phyloP scores from a whole-genome alignment of 176 grass and related monocot genomes.

The Aegilops umbellulata region DNA sequence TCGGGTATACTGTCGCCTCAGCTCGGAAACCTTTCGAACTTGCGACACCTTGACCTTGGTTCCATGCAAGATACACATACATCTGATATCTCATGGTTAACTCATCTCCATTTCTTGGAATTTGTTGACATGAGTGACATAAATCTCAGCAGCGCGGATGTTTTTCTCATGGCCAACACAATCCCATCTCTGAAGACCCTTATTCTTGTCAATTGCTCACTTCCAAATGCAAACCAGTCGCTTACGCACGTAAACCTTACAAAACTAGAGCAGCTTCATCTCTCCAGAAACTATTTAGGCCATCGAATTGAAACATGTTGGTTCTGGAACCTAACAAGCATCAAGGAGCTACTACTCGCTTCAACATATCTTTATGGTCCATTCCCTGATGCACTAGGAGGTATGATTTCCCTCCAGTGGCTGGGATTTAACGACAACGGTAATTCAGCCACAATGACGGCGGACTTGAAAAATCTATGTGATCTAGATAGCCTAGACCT shows the following conservation, averaged over 20 bases:
- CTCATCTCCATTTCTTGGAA: neutral
- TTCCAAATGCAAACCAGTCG: neutral
- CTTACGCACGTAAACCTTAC: neutral
- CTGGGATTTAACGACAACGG: fast-evolving
- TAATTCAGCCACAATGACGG: neutral
- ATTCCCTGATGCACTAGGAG: neutral
- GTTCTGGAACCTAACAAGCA: neutral
- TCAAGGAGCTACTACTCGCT: fast-evolving
- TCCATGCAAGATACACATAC: too few relatives aligned
- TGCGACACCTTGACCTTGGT: neutral
- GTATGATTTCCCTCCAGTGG: fast-evolving
- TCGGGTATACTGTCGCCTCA: neutral
- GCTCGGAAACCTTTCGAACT: neutral
- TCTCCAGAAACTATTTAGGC: neutral
- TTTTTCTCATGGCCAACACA: neutral
- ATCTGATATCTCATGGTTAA: neutral
- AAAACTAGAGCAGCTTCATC: neutral
- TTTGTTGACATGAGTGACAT: neutral
- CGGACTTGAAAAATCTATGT: neutral
- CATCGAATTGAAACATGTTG: neutral
- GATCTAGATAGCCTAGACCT: neutral
- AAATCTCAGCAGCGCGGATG: neutral
- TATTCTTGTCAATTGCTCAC: neutral
- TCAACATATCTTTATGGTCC: neutral
- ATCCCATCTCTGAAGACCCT: neutral